These are phyloP conservation scores for Diaporthe vaccinii DNA, from an alignment of 2,329 filamentous ascomycete genomes.

Conservation along the genomic window DNA sequence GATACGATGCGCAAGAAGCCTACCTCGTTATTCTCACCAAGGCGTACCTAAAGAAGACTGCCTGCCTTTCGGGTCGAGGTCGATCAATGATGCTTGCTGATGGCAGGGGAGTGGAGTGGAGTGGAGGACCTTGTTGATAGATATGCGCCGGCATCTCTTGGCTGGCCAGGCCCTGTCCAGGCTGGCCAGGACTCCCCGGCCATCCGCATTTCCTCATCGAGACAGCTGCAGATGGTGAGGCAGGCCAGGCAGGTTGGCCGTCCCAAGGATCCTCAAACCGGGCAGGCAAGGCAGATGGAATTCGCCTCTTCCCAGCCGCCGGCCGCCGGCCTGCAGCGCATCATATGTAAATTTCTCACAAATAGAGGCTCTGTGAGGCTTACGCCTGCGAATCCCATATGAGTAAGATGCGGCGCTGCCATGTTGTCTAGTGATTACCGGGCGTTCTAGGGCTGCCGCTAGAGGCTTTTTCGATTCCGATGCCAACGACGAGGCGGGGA, in stretches of 20 bases:
- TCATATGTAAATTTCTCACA: slow-evolving; percentile 9
- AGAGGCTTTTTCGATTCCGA: slow-evolving; percentile 9
- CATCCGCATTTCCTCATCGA: slow-evolving; percentile 21
- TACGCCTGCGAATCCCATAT: slow-evolving; percentile 13
- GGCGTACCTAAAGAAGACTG: background rate
- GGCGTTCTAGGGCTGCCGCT: slow-evolving; percentile 22
- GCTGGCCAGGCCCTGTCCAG: background rate
- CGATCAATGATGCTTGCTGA: slow-evolving; percentile 13
- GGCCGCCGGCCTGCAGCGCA: background rate
- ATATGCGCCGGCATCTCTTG: slow-evolving; percentile 29
- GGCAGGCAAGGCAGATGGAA: slow-evolving; percentile 11
- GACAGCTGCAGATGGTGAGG: slow-evolving; percentile 36
- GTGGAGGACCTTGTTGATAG: slow-evolving; percentile 5
- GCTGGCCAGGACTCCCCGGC: background rate
- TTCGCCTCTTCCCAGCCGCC: slow-evolving; percentile 19
- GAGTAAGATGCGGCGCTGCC: slow-evolving; percentile 25
- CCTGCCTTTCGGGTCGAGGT: background rate
- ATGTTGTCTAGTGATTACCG: slow-evolving; percentile 30
- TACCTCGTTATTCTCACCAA: slow-evolving; percentile 11
- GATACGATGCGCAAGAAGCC: background rate
- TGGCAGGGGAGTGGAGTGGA: background rate
- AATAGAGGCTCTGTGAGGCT: slow-evolving; percentile 1
- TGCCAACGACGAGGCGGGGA: background rate
- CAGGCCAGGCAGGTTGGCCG: slow-evolving; percentile 9
- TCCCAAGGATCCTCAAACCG: background rate